Conservation (phyloP, 805 yeast species). For the Cyberlindnera petersonii region DNA sequence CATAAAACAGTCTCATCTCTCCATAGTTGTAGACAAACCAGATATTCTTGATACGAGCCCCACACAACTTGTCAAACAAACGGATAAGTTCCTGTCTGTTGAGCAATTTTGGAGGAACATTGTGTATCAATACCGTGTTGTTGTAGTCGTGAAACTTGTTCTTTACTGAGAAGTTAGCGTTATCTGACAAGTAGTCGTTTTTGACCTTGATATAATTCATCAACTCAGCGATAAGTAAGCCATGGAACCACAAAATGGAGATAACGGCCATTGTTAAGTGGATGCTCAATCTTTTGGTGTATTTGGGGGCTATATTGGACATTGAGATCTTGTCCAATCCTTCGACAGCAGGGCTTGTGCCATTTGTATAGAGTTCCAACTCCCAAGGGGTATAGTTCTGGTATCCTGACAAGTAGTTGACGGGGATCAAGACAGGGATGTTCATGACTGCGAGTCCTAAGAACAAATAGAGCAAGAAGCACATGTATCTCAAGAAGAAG, state of each 20-base stretch:
- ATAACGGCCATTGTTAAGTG: slow-evolving; percentile 61
- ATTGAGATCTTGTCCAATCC: slow-evolving; percentile 71
- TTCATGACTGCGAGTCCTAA: slow-evolving; percentile 48
- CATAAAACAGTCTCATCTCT: slow-evolving; percentile 32
- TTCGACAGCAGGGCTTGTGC: slow-evolving; percentile 23
- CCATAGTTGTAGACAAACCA: slow-evolving; percentile 55
- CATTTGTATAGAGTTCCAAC: slow-evolving; percentile 22
- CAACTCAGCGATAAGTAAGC: slow-evolving; percentile 54
- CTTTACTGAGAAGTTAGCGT: slow-evolving; percentile 13
- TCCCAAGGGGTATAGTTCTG: slow-evolving; percentile 21
- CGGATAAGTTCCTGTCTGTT: slow-evolving; percentile 20
- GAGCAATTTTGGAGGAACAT: slow-evolving; percentile 37
- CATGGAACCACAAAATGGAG: slow-evolving; percentile 54
- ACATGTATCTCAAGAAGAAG: slow-evolving; percentile 61
- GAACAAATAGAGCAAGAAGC: slow-evolving; percentile 48
- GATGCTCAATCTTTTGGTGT: slow-evolving; percentile 47
- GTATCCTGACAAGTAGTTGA: slow-evolving; percentile 43
- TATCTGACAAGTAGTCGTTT: slow-evolving; percentile 37
- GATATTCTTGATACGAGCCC: slow-evolving; percentile 51
- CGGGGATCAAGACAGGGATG: slow-evolving; percentile 58
- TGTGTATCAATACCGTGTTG: slow-evolving; percentile 39
- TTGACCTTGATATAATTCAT: slow-evolving; percentile 45
- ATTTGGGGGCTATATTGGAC: slow-evolving; percentile 58
- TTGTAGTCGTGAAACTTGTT: slow-evolving; percentile 26
- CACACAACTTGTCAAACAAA: slow-evolving; percentile 27